Evolutionary conservation across 78 protist genomes (phyloP).

Genomic region (Dictyostelium intermedium): DNA sequence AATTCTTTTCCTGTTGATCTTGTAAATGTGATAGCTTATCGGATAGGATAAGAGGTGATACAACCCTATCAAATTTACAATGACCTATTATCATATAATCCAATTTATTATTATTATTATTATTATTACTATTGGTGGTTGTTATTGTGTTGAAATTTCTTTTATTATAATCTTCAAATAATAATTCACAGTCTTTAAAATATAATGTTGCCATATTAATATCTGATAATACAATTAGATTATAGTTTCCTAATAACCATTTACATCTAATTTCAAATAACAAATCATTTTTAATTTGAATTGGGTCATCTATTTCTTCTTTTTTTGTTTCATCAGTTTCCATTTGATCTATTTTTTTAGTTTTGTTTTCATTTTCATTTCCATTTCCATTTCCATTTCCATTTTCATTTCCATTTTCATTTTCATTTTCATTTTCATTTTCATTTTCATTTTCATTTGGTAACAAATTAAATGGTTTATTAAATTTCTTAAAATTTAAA

Average conservation of each 20-base stretch:
- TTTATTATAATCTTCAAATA: neutral
- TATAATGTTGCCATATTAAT: conserved; percentile 13
- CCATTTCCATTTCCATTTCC: neutral
- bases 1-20: conserved; percentile 68
- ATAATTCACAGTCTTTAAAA: conserved; percentile 7
- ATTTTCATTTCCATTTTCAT: neutral
- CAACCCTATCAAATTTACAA: conserved; percentile 25
- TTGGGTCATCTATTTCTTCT: neutral
- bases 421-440: neutral
- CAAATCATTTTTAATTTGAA: neutral
- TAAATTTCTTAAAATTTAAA: neutral
- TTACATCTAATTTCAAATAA: conserved; percentile 15
- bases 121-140: neutral
- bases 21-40: conserved; percentile 10
- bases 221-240: neutral
- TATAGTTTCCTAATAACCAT: conserved; percentile 12
- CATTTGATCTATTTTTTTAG: neutral
- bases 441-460: neutral
- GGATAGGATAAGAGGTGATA: neutral
- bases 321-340: neutral
- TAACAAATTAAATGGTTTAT: neutral
- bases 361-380: neutral
- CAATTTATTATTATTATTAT: neutral
- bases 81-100: neutral
- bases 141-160: neutral